Evolutionary conservation across 1,284 basidiomycete genomes (phyloP).

Genomic region (Fistulina hepatica): DNA sequence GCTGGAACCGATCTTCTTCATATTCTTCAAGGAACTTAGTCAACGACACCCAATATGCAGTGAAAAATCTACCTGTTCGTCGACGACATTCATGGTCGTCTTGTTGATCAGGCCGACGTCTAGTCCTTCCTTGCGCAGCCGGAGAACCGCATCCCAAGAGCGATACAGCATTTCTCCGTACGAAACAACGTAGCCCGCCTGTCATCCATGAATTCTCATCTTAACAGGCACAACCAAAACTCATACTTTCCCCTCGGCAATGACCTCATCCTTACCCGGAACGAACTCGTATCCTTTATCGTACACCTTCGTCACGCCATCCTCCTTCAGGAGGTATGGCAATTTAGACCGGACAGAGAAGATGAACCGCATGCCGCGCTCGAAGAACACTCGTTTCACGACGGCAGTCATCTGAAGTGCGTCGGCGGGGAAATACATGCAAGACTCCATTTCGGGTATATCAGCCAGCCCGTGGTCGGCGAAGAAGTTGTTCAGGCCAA

Average conservation of each 20-base stretch:
- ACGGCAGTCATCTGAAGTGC: conserved; percentile 69
- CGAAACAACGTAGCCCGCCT: conserved; percentile 63
- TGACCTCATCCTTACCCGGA: conserved; percentile 73
- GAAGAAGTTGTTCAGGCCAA: conserved; percentile 76
- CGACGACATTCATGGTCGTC: conserved; percentile 72
- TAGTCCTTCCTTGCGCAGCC: conserved; percentile 56
- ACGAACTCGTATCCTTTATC: conserved; percentile 64
- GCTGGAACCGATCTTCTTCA: conserved; percentile 61
- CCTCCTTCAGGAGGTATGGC: conserved; percentile 72
- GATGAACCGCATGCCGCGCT: conserved; percentile 69
- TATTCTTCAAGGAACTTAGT: conserved; percentile 27
- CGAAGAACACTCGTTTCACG: conserved; percentile 68
- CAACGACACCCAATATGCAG: neutral
- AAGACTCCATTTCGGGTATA: conserved; percentile 60
- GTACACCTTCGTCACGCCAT: conserved; percentile 57
- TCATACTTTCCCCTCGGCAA: conserved; percentile 43
- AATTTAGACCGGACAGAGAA: conserved; percentile 83
- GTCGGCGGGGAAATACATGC: conserved; percentile 81
- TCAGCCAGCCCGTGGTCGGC: conserved; percentile 78
- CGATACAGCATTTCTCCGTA: conserved; percentile 79
- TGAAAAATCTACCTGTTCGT: conserved; percentile 49
- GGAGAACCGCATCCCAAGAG: conserved; percentile 68
- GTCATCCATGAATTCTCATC: neutral
- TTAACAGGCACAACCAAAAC: neutral
- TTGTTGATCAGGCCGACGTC: conserved; percentile 81